phyloP scores from a whole-genome alignment of 2,329 filamentous ascomycete species.

The Fusarium sp. region DNA sequence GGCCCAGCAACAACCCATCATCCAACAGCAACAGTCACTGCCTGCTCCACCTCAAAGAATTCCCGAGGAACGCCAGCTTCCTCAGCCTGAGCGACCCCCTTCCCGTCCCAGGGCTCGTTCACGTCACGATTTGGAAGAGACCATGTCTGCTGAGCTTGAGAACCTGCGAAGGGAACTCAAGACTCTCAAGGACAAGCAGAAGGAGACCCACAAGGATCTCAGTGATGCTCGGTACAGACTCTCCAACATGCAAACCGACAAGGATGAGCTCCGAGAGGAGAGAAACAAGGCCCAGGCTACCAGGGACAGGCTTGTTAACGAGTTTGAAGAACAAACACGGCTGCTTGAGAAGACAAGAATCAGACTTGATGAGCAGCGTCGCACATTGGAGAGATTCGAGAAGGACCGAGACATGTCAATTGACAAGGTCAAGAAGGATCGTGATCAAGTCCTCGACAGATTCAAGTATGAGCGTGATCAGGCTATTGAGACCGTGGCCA shows the following conservation, averaged over 20 bases:
- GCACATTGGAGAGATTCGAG: conserved; percentile 39
- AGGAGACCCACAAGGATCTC: conserved; percentile 42
- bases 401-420: conserved; percentile 38
- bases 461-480: conserved; percentile 41
- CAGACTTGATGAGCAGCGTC: conserved; percentile 40
- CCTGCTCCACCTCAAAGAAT: conserved; percentile 26
- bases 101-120: conserved; percentile 39
- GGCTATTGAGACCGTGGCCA: conserved; percentile 36
- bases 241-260: conserved; percentile 45
- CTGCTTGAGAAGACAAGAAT: conserved; percentile 35
- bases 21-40: conserved; percentile 36
- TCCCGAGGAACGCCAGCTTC: conserved; percentile 35
- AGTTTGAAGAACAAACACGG: conserved; percentile 39
- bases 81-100: conserved; percentile 30
- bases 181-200: conserved; percentile 41
- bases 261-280: conserved; percentile 46
- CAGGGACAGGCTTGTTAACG: conserved; percentile 37
- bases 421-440: conserved; percentile 41
- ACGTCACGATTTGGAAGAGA: conserved; percentile 39
- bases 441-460: conserved; percentile 27
- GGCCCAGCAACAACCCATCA: conserved; percentile 26
- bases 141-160: conserved; percentile 42
- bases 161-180: conserved; percentile 42
- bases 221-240: conserved; percentile 44
- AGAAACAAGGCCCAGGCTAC: conserved; percentile 44